These are phyloP conservation scores for Fomitopsis palustris DNA, from an alignment of 1,284 basidiomycete species.

Conservation along the genomic window DNA sequence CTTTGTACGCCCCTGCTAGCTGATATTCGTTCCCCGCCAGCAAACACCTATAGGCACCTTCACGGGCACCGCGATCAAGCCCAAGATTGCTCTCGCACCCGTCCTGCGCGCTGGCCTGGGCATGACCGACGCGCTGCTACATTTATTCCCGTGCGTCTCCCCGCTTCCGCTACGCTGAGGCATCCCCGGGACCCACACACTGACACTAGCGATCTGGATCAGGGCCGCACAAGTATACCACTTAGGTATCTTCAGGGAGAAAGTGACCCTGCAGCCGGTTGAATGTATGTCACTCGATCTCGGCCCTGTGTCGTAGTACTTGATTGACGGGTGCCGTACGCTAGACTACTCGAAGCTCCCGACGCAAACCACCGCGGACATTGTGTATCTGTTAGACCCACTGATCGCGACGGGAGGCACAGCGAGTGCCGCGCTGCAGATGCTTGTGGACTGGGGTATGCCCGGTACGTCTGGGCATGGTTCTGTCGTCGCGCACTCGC, in stretches of 20 bases:
- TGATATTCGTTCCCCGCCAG: slow-evolving; percentile 29
- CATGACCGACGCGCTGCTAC: slow-evolving; percentile 87
- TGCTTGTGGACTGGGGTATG: slow-evolving; percentile 88
- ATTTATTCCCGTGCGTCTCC: slow-evolving; percentile 69
- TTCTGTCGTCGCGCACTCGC: not conserved
- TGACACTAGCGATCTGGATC: not conserved
- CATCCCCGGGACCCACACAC: not conserved
- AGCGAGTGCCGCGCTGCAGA: slow-evolving; percentile 78
- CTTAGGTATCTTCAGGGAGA: slow-evolving; percentile 88
- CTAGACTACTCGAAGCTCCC: slow-evolving; percentile 93
- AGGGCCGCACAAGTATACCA: slow-evolving; percentile 85
- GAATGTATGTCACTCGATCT: slow-evolving; percentile 59
- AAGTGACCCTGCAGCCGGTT: slow-evolving; percentile 86
- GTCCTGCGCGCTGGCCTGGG: slow-evolving; percentile 91
- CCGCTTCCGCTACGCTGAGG: slow-evolving; percentile 7
- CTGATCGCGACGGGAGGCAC: slow-evolving; percentile 95
- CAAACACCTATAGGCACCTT: slow-evolving; percentile 67
- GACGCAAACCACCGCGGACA: slow-evolving; percentile 70
- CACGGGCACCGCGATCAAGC: slow-evolving; percentile 62
- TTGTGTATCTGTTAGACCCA: slow-evolving; percentile 86
- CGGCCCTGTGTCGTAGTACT: not conserved
- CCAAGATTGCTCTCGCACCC: slow-evolving; percentile 83
- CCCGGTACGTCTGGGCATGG: slow-evolving; percentile 35
- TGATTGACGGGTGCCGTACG: slow-evolving; percentile 8
- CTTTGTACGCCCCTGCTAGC: not conserved